Evolutionary conservation across 2,329 filamentous ascomycete species (phyloP).

Genomic region (Fusarium succisae): DNA sequence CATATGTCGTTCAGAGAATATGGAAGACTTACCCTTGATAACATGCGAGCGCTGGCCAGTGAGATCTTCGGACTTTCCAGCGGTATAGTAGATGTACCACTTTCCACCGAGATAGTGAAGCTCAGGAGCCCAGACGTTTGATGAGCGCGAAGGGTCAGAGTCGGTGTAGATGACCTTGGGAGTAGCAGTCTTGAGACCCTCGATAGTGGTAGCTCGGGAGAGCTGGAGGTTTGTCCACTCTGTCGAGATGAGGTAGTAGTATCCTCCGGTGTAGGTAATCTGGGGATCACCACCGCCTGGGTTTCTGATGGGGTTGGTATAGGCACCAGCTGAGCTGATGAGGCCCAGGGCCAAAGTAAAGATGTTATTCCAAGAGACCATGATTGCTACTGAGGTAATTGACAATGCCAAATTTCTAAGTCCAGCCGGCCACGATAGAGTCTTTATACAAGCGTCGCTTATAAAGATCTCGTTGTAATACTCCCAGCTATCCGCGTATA

Average conservation of each 20-base stretch:
- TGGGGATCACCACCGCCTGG: constrained; percentile 63
- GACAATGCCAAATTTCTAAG: neutral
- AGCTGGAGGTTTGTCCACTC: constrained; percentile 65
- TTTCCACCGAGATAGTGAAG: constrained; percentile 59
- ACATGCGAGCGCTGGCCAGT: constrained; percentile 62
- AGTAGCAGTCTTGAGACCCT: constrained; percentile 63
- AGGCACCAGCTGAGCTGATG: constrained; percentile 44
- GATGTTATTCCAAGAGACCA: constrained; percentile 28
- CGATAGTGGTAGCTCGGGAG: constrained; percentile 62
- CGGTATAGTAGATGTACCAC: constrained; percentile 68
- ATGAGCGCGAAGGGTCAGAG: constrained; percentile 56
- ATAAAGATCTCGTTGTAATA: fast-evolving
- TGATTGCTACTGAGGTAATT: neutral
- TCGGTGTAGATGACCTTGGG: constrained; percentile 62
- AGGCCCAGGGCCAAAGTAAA: constrained; percentile 21
- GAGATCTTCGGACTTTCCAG: constrained; percentile 55
- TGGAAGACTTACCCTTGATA: constrained; percentile 53
- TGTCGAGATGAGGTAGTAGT: constrained; percentile 66
- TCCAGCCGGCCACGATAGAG: neutral
- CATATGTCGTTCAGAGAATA: fast-evolving
- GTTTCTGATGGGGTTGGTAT: constrained; percentile 62
- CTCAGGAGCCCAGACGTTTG: constrained; percentile 68
- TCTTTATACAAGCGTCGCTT: neutral
- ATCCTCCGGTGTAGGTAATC: constrained; percentile 61
- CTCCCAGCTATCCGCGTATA: neutral